Conservation (phyloP, 202 grass and related monocot species). For the Musa balbisiana region DNA sequence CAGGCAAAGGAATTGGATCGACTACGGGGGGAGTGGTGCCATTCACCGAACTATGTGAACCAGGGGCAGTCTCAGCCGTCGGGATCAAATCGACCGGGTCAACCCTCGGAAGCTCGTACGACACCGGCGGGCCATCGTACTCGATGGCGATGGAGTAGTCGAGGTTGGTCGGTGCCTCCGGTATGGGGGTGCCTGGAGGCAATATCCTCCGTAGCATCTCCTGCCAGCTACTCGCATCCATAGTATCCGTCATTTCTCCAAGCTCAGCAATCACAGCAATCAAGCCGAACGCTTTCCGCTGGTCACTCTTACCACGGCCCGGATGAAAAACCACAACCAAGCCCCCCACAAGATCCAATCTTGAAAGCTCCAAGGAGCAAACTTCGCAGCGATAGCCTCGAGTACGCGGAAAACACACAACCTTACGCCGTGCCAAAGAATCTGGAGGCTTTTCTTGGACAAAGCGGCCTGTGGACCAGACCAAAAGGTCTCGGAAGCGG, state of each 20-base stretch:
- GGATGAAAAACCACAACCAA: background rate
- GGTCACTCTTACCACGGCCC: background rate
- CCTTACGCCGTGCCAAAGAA: background rate
- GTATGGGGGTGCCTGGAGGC: constrained; percentile 66
- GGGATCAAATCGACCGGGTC: constrained; percentile 70
- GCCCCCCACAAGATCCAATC: background rate
- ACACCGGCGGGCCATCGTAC: constrained; percentile 72
- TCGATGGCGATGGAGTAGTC: constrained; percentile 93
- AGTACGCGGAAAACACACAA: background rate
- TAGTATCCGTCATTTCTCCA: constrained; percentile 27
- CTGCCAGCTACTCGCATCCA: constrained; percentile 46
- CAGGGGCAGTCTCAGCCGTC: constrained; percentile 47
- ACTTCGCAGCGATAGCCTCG: background rate
- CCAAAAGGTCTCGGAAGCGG: background rate
- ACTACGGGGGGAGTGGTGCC: constrained; percentile 39
- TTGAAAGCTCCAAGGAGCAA: background rate
- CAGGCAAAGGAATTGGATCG: constrained; percentile 50
- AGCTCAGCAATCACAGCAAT: background rate
- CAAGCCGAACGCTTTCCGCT: too few relatives aligned
- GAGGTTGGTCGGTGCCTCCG: constrained; percentile 57
- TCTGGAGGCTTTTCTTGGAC: background rate
- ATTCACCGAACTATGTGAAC: constrained; percentile 23
- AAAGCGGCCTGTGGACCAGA: background rate
- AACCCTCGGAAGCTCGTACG: constrained; percentile 70
- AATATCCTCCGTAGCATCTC: constrained; percentile 64